Evolutionary conservation across 78 protist species (phyloP), one percentile per base, ranked within the genome.

Genomic region (Guillardia theta): DNA sequence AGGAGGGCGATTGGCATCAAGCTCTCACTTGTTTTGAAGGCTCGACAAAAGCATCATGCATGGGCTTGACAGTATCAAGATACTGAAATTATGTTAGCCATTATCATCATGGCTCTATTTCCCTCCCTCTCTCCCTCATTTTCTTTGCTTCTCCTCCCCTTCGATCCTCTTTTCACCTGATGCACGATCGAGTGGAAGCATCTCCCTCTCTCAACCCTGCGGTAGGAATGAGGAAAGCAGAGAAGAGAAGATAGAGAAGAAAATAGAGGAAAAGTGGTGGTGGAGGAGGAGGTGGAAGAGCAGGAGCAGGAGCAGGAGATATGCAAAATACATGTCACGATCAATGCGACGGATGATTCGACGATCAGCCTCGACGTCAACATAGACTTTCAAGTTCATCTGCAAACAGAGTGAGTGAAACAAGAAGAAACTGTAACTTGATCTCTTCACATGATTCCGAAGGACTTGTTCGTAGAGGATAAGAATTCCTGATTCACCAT

Each of bases 351-450:
- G 90, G 50, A 78, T 43, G 90, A 78, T 18, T 30, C 90, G 47
- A 18, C 90, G 90, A 48, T 78, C 90, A 6, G 90, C 90, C 48
- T 78, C 90, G 6, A 78, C 90, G 48, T 78, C 90, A n/a, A 78
- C 90, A n/a, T 43, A 78, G 37, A 78, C 48, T 1, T 50, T 46
- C 33, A 78, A 48, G 90, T 78, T 43, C 90, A 78, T 70, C 87
- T 70, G 87, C 87, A 37, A 70, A 58, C 39, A 58, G 70, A 24
- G 70, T 58, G 39, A 58, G 70, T 6, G 70, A 1, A 24, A 6
- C n/a, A n/a, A n/a, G n/a, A n/a, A n/a, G n/a, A n/a, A n/a, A n/a
- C n/a, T n/a, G n/a, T n/a, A n/a, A n/a, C n/a, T n/a, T n/a, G n/a
- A n/a, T n/a, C n/a, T n/a, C n/a, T n/a, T n/a, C n/a, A n/a, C 18